These are phyloP conservation scores for Pseudogymnoascus sp. DNA, from an alignment of 2,329 filamentous ascomycete species.

Conservation along the genomic window DNA sequence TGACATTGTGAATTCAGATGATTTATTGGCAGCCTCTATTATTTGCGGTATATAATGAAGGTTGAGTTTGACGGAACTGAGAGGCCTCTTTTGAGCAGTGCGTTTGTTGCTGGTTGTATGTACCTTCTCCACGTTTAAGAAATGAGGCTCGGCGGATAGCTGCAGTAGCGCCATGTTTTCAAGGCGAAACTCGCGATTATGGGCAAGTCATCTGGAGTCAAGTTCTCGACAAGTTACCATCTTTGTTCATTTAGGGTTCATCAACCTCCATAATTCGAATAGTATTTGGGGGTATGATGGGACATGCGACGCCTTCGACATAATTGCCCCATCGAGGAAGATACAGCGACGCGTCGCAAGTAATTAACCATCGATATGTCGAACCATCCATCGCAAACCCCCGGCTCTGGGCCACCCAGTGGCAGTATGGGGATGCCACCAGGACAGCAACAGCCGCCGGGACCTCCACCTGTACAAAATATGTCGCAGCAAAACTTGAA, in stretches of 20 bases:
- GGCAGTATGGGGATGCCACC: slow-evolving; percentile 38
- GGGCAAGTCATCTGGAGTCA: not conserved
- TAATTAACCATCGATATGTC: slow-evolving; percentile 22
- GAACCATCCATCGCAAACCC: slow-evolving; percentile 36
- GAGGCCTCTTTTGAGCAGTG: not conserved
- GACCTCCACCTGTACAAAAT: slow-evolving; percentile 37
- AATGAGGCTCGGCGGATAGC: slow-evolving; percentile 11
- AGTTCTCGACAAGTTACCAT: not conserved
- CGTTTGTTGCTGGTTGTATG: not conserved
- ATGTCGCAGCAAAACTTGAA: slow-evolving; percentile 88
- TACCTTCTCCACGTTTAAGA: slow-evolving; percentile 9
- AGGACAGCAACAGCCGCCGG: slow-evolving; percentile 39
- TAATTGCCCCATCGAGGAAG: slow-evolving; percentile 2
- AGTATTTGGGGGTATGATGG: not conserved
- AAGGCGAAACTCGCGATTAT: slow-evolving; percentile 3
- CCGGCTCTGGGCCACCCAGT: slow-evolving; percentile 38
- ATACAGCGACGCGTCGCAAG: not conserved
- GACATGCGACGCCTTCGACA: not conserved
- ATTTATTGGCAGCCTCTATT: not conserved
- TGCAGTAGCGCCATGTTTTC: slow-evolving; percentile 12
- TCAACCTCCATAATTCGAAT: not conserved
- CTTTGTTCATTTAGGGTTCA: not conserved
- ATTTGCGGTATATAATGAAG: not conserved
- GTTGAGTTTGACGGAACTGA: not conserved
- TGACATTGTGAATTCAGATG: not conserved